Evolutionary conservation across 1,139 yeast species (phyloP).

Genomic region (Pichia sp.): DNA sequence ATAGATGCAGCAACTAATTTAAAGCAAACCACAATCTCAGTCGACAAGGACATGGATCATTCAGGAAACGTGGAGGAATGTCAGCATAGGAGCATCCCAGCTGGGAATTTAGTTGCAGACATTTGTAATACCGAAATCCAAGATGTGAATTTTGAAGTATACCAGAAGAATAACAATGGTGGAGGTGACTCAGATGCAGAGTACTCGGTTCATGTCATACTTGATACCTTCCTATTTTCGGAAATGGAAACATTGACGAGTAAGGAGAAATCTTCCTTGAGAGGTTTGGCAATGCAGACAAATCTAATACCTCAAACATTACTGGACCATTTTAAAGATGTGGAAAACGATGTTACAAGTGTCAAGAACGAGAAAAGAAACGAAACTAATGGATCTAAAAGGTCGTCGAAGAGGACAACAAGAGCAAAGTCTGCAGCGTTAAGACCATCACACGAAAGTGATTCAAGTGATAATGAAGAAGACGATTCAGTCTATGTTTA

Average conservation of each 20-base stretch:
- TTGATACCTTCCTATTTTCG: constrained; percentile 5
- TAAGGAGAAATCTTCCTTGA: neutral
- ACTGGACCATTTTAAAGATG: too few species aligned
- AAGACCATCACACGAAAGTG: neutral
- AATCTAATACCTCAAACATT: too few species aligned
- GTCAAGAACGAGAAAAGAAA: too few species aligned
- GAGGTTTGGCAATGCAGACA: neutral
- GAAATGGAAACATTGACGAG: constrained; percentile 1
- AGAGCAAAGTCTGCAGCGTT: neutral
- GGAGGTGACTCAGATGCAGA: neutral
- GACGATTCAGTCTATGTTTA: neutral
- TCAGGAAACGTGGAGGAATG: too few species aligned
- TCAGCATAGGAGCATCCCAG: too few species aligned
- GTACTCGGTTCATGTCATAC: constrained; percentile 5
- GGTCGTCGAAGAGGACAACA: neutral
- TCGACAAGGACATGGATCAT: too few species aligned
- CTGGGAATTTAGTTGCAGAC: constrained; percentile 4
- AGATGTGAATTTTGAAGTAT: constrained; percentile 3
- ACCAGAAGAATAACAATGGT: constrained; percentile 1
- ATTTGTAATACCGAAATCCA: constrained; percentile 1
- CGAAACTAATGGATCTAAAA: neutral
- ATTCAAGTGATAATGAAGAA: neutral
- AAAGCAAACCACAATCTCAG: too few species aligned
- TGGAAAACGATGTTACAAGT: neutral
- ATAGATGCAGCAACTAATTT: too few species aligned